Evolutionary conservation across 2,329 filamentous ascomycete species (phyloP).

Genomic region (Escovopsis sp.): DNA sequence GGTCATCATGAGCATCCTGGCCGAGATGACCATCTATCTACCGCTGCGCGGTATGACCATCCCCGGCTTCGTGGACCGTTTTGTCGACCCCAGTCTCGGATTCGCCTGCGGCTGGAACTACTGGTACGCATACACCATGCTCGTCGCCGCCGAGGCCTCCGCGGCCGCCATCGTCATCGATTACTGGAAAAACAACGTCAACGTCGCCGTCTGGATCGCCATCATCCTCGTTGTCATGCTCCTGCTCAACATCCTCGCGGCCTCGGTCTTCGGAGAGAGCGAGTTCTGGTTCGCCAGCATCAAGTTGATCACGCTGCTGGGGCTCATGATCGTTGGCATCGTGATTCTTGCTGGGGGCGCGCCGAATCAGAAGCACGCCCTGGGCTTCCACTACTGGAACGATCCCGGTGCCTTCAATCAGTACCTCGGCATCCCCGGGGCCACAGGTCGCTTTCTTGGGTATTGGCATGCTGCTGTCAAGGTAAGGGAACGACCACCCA

Average conservation of each 20-base stretch:
- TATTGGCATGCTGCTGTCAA: conserved; percentile 41
- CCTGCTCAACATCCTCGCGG: conserved; percentile 39
- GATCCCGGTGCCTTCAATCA: conserved; percentile 28
- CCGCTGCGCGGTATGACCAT: conserved; percentile 41
- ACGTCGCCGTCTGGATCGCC: conserved; percentile 43
- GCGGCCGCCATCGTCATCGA: conserved; percentile 42
- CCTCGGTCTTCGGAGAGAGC: conserved; percentile 42
- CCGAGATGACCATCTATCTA: conserved; percentile 39
- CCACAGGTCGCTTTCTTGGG: conserved; percentile 38
- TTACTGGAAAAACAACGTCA: conserved; percentile 41
- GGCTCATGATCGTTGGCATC: conserved; percentile 39
- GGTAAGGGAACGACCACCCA: too few relatives aligned
- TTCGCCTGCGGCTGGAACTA: conserved; percentile 47
- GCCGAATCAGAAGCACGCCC: conserved; percentile 31
- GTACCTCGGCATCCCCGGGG: conserved; percentile 27
- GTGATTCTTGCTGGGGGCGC: conserved; percentile 42
- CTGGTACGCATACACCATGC: conserved; percentile 45
- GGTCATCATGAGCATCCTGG: conserved; percentile 38
- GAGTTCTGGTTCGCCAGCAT: conserved; percentile 47
- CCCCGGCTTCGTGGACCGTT: conserved; percentile 39
- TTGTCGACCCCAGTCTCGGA: conserved; percentile 38
- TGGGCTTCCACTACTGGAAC: conserved; percentile 26
- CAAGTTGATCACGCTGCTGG: conserved; percentile 44
- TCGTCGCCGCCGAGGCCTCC: conserved; percentile 41
- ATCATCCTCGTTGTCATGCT: conserved; percentile 39